Evolutionary conservation across 352 stramenopile species (phyloP), one percentile per base, ranked within the genome.

Genomic region (Phytophthora sp.): DNA sequence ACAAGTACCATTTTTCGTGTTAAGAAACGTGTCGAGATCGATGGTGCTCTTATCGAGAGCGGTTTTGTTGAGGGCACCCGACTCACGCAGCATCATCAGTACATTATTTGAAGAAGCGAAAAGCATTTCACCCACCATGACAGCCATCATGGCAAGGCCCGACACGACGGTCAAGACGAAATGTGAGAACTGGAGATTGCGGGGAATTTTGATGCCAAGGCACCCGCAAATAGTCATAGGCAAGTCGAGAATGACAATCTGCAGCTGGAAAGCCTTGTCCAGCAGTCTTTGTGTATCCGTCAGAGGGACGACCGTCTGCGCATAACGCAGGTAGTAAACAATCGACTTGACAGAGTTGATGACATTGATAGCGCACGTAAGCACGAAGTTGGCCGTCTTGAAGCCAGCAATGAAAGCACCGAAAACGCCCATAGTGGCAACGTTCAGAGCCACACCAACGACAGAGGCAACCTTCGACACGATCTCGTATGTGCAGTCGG

Each of bases 401-500:
- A 57, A 69, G 0, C 41, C n/a, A 7, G 51, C 20, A 7, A 66
- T 8, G 3, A 76, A 18, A 1, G 53, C 24, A 29, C 75, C 72
- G 26, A 84, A 79, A 0, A 85, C 51, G 36, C 79, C 79, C 9
- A 67, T 1, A 0, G 79, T 81, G 29, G 73, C 71, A 0, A 47
- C 53, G 33, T 78, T 80, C 1, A 84, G 41, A 20, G 66, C 79
- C 27, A 78, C 78, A 33, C 53, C 57, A 26, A 58, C 64, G 3
- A 84, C 76, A 7, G 76, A 60, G 0, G 24, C 30, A 36, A 79
- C 33, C 60, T 86, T 83, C 11, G 38, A 38, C 15, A 86, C 1
- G 7, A 88, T 70, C 23, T 69, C 65, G 38, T 74, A 70, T 9
- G 53, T 71, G 33, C 74, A 82, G 27, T 82, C 74, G 24, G 9